Base-by-base conservation (phyloP, 768 basidiomycete genomes). In the Lyophyllum decastes region DNA sequence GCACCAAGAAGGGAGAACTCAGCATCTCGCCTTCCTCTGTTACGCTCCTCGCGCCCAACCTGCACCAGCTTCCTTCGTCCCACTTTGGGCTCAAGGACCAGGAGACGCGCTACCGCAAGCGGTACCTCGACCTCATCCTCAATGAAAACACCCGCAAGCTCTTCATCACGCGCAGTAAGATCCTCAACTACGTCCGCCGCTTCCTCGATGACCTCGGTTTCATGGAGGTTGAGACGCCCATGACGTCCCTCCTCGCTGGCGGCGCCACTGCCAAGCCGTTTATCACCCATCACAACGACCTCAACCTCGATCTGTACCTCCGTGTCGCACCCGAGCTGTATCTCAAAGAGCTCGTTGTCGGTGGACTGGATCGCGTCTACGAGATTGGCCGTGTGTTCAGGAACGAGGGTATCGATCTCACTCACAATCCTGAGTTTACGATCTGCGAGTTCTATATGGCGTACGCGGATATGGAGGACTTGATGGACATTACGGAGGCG, bases 361-460 rank as follows among this genome's bases (percentile, higher is more conserved):
- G 97, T 59, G 97, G 97, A 2, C 83, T 99, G 21, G 96, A 98
- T 72, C 89, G 97, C 45, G 97, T 99, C 12, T 99, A 94, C 74
- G 97, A 99, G 75, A 98, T 99, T 61, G 97, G 96, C 2, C 88
- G 96, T 41, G 95, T 98, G 12, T 99, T 98, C 84, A 82, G 97
- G 47, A 99, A 98, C 73, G 97, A 99, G 72, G 92, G 95, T 27
- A 99, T 99, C 68, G 97, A 99, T 76, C 78, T 99, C 63, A 99
- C 97, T 17, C 97, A 99, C 74, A 99, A 99, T 75, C 97, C 97
- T 64, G 97, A 99, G 73, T 98, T 98, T 78, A 92, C 94, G 5
- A 96, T 98, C 76, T 98, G 96, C 82, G 96, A 99, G 78, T 98
- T 99, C 76, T 99, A 98, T 70, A 98, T 99, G 96, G 96, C 97